Evolutionary conservation across 768 basidiomycete species (phyloP).

Genomic region (Kwoniella dejecticola): DNA sequence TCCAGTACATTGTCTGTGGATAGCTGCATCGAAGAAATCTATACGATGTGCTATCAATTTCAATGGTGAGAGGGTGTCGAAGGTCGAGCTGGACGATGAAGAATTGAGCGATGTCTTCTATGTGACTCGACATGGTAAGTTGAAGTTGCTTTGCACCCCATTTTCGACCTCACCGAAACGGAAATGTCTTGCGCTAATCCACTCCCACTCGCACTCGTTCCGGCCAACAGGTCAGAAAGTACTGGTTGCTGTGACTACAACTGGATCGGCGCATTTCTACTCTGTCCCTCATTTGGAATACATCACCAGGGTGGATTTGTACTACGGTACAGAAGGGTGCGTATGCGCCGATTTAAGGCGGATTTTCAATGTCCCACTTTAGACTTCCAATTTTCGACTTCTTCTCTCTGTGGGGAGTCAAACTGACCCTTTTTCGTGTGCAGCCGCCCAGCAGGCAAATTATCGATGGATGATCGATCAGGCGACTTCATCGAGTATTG

Average conservation of each 20-base stretch:
- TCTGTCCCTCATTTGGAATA: slow-evolving; percentile 49
- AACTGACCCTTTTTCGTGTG: not conserved
- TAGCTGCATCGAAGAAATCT: slow-evolving; percentile 65
- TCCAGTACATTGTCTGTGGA: slow-evolving; percentile 58
- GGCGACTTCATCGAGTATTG: slow-evolving; percentile 55
- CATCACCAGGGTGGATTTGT: slow-evolving; percentile 44
- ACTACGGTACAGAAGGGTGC: slow-evolving; percentile 36
- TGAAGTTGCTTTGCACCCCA: no score
- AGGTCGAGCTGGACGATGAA: slow-evolving; percentile 69
- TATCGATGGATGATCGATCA: slow-evolving; percentile 54
- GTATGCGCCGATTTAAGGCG: no score
- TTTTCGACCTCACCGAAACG: not conserved
- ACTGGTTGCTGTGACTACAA: slow-evolving; percentile 48
- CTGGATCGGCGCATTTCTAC: slow-evolving; percentile 48
- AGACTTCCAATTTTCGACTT: no score
- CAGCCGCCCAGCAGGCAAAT: slow-evolving; percentile 45
- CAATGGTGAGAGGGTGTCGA: slow-evolving; percentile 68
- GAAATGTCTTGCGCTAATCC: no score
- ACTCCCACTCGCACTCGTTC: no score
- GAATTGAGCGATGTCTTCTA: slow-evolving; percentile 60
- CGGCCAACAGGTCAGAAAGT: slow-evolving; percentile 45
- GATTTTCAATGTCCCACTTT: no score
- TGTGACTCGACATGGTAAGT: slow-evolving; percentile 66
- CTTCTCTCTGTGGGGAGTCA: no score
- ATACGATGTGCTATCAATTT: slow-evolving; percentile 64